These are phyloP conservation scores for Sugiyamaella japonica DNA, from an alignment of 1,139 yeast genomes.

Conservation along the genomic window DNA sequence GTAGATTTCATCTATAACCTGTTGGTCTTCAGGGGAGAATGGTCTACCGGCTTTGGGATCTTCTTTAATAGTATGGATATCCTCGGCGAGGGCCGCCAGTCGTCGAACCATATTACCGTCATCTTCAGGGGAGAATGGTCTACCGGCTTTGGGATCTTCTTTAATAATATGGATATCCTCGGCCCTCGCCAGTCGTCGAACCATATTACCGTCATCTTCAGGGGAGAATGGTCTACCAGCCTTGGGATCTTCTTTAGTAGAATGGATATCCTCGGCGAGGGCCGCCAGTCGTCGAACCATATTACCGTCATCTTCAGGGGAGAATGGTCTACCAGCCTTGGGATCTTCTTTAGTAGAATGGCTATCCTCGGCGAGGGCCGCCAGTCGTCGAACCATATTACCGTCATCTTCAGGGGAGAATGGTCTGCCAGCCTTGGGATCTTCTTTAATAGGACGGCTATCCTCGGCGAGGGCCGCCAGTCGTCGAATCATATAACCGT, in stretches of 20 bases:
- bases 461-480: constrained; percentile 47
- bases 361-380: constrained; percentile 47
- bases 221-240: too few species aligned
- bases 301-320: too few species aligned
- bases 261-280: too few species aligned
- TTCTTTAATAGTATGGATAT: too few species aligned
- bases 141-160: too few species aligned
- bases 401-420: not conserved
- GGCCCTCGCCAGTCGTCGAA: too few species aligned
- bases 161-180: too few species aligned
- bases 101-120: constrained; percentile 18
- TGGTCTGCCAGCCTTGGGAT: constrained; percentile 35
- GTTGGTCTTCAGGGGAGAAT: constrained; percentile 16
- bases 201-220: not conserved
- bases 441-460: constrained; percentile 41
- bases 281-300: too few species aligned
- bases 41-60: too few species aligned
- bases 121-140: not conserved
- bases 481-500: constrained; percentile 42
- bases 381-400: too few species aligned
- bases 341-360: constrained; percentile 41
- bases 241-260: too few species aligned
- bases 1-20: constrained; percentile 32
- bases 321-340: constrained; percentile 27
- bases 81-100: too few species aligned